These are phyloP conservation scores for Leersia perrieri DNA, from an alignment of 176 grass and related monocot genomes.

Conservation along the genomic window DNA sequence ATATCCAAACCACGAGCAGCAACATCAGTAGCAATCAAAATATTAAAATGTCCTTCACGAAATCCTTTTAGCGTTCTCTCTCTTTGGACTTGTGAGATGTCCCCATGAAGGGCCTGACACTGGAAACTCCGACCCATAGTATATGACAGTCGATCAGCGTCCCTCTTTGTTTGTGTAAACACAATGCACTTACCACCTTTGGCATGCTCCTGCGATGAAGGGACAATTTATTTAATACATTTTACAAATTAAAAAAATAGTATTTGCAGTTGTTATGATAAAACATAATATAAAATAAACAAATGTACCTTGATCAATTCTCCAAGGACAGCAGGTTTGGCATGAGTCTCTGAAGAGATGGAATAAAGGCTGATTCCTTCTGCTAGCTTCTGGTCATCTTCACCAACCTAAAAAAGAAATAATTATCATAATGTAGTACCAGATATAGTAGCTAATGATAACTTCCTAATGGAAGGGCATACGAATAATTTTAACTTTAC, in stretches of 20 bases:
- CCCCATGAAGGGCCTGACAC: conserved; percentile 87
- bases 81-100: conserved; percentile 79
- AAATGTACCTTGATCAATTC: conserved; percentile 65
- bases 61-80: conserved; percentile 86
- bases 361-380: conserved; percentile 81
- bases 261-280: background rate
- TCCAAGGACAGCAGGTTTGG: conserved; percentile 77
- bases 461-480: background rate
- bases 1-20: conserved; percentile 98
- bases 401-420: conserved; percentile 66
- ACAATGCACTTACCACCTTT: conserved; percentile 96
- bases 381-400: conserved; percentile 93
- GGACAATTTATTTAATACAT: background rate
- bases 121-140: conserved; percentile 62
- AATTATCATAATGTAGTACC: background rate
- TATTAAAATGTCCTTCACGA: conserved; percentile 76
- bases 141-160: conserved; percentile 68
- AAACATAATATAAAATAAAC: background rate
- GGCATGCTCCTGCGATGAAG: conserved; percentile 63
- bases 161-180: conserved; percentile 95
- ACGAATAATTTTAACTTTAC: background rate
- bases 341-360: conserved; percentile 59
- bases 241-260: background rate
- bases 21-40: conserved; percentile 93
- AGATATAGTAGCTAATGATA: background rate